phyloP scores from a whole-genome alignment of 1,284 basidiomycete genomes.

The Xerocomus cyaneibrunnescens region DNA sequence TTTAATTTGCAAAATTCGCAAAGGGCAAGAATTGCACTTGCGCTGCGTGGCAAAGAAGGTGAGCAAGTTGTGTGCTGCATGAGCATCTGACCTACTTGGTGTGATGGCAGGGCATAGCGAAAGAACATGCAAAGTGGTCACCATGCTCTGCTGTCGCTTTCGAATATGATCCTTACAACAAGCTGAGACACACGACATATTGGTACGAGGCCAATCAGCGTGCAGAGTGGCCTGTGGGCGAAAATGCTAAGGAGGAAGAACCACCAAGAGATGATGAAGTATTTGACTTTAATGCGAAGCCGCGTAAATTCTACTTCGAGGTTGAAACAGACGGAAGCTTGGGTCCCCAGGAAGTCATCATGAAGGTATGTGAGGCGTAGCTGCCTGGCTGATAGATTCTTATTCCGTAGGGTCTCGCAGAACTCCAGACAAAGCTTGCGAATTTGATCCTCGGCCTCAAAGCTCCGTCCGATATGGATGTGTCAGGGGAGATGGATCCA shows the following conservation, averaged over 20 bases:
- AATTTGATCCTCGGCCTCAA: conserved; percentile 76
- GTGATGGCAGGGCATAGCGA: conserved; percentile 80
- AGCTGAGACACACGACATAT: conserved; percentile 91
- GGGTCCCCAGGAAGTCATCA: conserved; percentile 84
- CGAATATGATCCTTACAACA: conserved; percentile 99
- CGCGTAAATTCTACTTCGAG: conserved; percentile 87
- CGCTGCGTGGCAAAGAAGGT: conserved; percentile 94
- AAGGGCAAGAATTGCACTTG: conserved; percentile 89
- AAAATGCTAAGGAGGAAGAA: conserved; percentile 83
- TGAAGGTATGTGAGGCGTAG: conserved; percentile 55
- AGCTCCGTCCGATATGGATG: conserved; percentile 57
- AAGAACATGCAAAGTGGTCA: conserved; percentile 99
- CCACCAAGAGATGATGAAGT: conserved; percentile 73
- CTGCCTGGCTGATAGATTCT: background rate
- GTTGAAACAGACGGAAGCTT: conserved; percentile 91
- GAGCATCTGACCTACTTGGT: conserved; percentile 3
- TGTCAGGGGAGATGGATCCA: conserved; percentile 37
- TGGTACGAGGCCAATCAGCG: conserved; percentile 89
- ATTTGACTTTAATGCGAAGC: conserved; percentile 87
- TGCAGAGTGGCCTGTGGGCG: conserved; percentile 80
- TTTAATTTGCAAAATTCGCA: conserved; percentile 88
- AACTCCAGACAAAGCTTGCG: conserved; percentile 81
- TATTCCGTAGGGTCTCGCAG: conserved; percentile 64
- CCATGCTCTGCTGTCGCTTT: conserved; percentile 94
- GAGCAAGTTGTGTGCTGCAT: conserved; percentile 5